These are phyloP conservation scores for Boletus subcaerulescens DNA, from an alignment of 768 basidiomycete genomes.

Conservation along the genomic window DNA sequence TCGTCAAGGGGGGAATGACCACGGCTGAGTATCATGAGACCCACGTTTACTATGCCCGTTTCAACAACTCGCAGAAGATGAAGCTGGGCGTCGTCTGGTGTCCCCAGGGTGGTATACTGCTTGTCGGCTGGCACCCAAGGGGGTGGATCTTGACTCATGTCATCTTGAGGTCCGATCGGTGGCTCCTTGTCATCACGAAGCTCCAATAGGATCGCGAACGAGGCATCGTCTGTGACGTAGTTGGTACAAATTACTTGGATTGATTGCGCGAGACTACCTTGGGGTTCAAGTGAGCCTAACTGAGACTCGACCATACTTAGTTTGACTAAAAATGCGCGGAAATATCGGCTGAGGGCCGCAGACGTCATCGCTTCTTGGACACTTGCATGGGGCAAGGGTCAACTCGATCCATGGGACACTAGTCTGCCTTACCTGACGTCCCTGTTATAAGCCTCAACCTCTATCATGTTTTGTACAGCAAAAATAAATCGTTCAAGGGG, in stretches of 20 bases:
- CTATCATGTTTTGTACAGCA: slow-evolving; percentile 77
- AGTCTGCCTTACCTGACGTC: slow-evolving; percentile 52
- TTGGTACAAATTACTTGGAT: neutral
- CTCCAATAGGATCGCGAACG: slow-evolving; percentile 83
- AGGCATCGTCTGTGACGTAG: slow-evolving; percentile 54
- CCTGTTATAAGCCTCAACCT: slow-evolving; percentile 66
- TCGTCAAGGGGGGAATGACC: slow-evolving; percentile 1
- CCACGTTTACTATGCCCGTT: slow-evolving; percentile 78
- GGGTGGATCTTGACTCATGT: slow-evolving; percentile 56
- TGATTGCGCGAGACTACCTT: slow-evolving; percentile 38
- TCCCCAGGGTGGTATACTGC: slow-evolving; percentile 66
- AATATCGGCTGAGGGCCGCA: slow-evolving; percentile 64
- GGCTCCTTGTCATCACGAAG: slow-evolving; percentile 65
- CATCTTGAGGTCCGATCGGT: slow-evolving; percentile 41
- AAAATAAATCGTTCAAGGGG: slow-evolving; percentile 91
- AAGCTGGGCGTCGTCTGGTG: slow-evolving; percentile 63
- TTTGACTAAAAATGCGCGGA: slow-evolving; percentile 81
- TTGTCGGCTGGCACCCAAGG: slow-evolving; percentile 77
- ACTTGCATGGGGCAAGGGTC: slow-evolving; percentile 36
- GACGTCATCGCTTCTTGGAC: slow-evolving; percentile 70
- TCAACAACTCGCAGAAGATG: slow-evolving; percentile 79
- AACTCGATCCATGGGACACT: neutral
- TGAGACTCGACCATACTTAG: slow-evolving; percentile 74
- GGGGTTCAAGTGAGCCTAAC: slow-evolving; percentile 55
- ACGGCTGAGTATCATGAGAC: slow-evolving; percentile 15